Percentiles rank a stretch among this genome's conserved stretches.
Evolutionary conservation across 1,139 yeast species (phyloP).

Genomic region (Pneumocystis canis): DNA sequence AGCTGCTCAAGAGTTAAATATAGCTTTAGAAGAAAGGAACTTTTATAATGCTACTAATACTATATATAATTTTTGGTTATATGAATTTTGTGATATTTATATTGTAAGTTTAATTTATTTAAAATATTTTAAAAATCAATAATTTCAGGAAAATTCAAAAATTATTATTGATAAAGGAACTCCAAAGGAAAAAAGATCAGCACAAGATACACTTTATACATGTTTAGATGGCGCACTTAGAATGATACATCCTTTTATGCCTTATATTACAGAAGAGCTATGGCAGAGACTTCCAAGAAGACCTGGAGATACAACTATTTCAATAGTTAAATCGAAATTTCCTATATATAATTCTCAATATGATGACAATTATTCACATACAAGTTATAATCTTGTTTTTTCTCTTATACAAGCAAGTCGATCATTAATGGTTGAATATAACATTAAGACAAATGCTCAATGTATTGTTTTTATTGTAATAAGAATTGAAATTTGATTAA

Average conservation of each 20-base stretch:
- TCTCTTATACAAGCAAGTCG: conserved; percentile 85
- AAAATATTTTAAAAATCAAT: neutral
- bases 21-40: conserved; percentile 65
- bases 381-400: conserved; percentile 68
- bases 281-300: conserved; percentile 97
- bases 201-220: conserved; percentile 85
- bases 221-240: conserved; percentile 83
- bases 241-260: conserved; percentile 96
- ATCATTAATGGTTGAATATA: conserved; percentile 79
- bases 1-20: conserved; percentile 52
- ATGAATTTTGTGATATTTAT: conserved; percentile 90
- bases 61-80: conserved; percentile 84
- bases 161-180: conserved; percentile 83
- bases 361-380: conserved; percentile 48
- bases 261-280: conserved; percentile 89
- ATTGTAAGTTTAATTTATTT: conserved; percentile 32
- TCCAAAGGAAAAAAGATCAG: conserved; percentile 61
- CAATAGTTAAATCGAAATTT: conserved; percentile 69
- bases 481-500: neutral
- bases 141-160: conserved; percentile 55
- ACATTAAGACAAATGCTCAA: conserved; percentile 65
- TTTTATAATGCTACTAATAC: conserved; percentile 78
- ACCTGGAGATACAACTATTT: conserved; percentile 46
- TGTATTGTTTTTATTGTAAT: neutral
- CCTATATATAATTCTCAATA: conserved; percentile 52